These are phyloP conservation scores for Aspergillus sp. DNA, from an alignment of 2,329 filamentous ascomycete species.

Conservation along the genomic window DNA sequence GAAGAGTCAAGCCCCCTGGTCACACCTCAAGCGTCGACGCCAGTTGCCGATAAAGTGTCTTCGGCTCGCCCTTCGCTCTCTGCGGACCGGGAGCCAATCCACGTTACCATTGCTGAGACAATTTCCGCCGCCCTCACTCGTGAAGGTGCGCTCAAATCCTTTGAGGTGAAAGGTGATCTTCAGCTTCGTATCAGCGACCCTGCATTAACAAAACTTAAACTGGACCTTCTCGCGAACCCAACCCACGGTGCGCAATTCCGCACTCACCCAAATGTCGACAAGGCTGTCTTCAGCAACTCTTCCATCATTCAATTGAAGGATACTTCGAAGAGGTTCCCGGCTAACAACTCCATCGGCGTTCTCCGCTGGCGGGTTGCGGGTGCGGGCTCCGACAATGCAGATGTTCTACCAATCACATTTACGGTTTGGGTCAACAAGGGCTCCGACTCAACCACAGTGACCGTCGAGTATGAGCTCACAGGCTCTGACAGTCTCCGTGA, in stretches of 20 bases:
- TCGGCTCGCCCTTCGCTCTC: conserved; percentile 64
- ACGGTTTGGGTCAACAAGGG: conserved; percentile 97
- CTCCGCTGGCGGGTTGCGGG: conserved; percentile 82
- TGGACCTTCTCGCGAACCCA: conserved; percentile 72
- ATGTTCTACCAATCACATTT: conserved; percentile 87
- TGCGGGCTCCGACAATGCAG: conserved; percentile 75
- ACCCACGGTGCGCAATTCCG: conserved; percentile 87
- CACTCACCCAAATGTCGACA: conserved; percentile 96
- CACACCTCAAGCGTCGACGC: conserved; percentile 54
- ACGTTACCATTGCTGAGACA: conserved; percentile 84
- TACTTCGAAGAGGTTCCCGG: conserved; percentile 81
- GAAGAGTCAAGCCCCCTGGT: conserved; percentile 73
- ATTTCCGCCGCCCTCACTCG: conserved; percentile 86
- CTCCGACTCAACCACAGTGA: conserved; percentile 79
- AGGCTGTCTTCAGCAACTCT: conserved; percentile 75
- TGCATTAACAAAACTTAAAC: conserved; percentile 85
- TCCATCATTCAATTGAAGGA: conserved; percentile 91
- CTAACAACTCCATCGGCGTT: conserved; percentile 90
- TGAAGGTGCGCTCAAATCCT: conserved; percentile 81
- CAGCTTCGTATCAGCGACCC: conserved; percentile 87
- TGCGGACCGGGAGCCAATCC: conserved; percentile 78
- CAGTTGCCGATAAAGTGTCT: conserved; percentile 53
- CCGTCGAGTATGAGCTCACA: conserved; percentile 91
- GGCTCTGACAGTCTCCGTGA: conserved; percentile 77
- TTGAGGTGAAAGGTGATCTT: conserved; percentile 88